Base-by-base conservation (phyloP, 345 rosid species). In the rapeseed (Brassica napus) region DNA sequence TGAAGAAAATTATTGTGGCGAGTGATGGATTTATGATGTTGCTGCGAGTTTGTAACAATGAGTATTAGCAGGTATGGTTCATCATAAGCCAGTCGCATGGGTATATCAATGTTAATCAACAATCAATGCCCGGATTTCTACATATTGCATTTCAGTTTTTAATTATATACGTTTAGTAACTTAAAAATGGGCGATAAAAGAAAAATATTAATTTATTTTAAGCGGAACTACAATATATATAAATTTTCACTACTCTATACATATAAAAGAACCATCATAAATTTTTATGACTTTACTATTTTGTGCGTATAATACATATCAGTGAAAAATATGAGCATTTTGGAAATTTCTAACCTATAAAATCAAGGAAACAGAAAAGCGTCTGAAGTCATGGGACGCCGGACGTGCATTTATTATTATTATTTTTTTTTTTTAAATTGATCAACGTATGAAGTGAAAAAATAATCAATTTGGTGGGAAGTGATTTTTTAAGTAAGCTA, bases 21-120 rank as follows among this genome's bases (percentile, higher is more conserved):
- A 57, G 16, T 15, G 12, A 31, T 26, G 47, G 47, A 70, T 54
- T 16, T 70, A 70, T 70, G 64, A 54, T 70, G 64, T 70, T 31
- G 73, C 47, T 8, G 55, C 30, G 11, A 68, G 35, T 69, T 52
- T 15, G 44, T 52, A 5, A 30, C 42, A 28, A 1, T 39, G 7
- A 47, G 30, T 26, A 47, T 68, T 8, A 9, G 21, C 21, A 18
- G 21, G 11, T 8, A 30, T 52, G 26, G 44, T 30, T 44, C 34
- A 44, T 24, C 35, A 44, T 28, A 28, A 28, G 44, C 3, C 7
- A 34, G 32, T 21, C 65, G 58, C 65, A 54, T 10, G 52, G 11
- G 55, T 21, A 37, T 65, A 37, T 66, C 12, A 21, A 42, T 42
- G 11, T 18, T 65, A 16, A 37, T 52, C 31, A 39, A 66, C 32